Percentiles rank a stretch among this genome's conserved stretches.
Conservation (phyloP, 805 yeast genomes). For the Candida nemodendra region DNA sequence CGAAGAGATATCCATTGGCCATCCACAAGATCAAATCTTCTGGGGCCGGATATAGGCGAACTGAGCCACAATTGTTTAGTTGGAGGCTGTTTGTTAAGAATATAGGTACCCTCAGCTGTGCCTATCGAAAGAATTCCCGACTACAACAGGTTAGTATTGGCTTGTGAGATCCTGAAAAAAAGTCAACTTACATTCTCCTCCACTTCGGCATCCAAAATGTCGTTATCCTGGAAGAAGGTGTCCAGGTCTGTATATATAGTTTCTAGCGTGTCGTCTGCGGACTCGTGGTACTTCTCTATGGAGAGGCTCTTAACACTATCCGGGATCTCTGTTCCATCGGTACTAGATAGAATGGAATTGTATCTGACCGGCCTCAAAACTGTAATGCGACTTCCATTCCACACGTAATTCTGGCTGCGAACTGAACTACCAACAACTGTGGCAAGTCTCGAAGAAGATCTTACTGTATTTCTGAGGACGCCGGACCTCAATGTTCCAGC, state of each 20-base stretch:
- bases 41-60: constrained; percentile 93
- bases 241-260: constrained; percentile 65
- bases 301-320: constrained; percentile 49
- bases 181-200: constrained; percentile 54
- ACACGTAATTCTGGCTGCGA: too few species aligned
- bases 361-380: constrained; percentile 17
- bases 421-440: too few species aligned
- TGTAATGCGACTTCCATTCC: too few species aligned
- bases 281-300: constrained; percentile 55
- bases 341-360: constrained; percentile 34
- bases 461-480: too few species aligned
- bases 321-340: constrained; percentile 57
- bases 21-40: constrained; percentile 70
- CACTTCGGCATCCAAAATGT: constrained; percentile 55
- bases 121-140: constrained; percentile 78
- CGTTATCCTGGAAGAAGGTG: constrained; percentile 51
- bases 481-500: too few species aligned
- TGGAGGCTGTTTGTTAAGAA: constrained; percentile 96
- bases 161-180: background rate
- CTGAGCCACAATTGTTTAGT: constrained; percentile 95
- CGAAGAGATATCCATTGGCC: constrained; percentile 80
- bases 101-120: constrained; percentile 79
- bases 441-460: too few species aligned
- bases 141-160: constrained; percentile 10
- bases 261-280: constrained; percentile 72